Evolutionary conservation across 495 filamentous ascomycete species (phyloP).

Genomic region (Darksidea phi): DNA sequence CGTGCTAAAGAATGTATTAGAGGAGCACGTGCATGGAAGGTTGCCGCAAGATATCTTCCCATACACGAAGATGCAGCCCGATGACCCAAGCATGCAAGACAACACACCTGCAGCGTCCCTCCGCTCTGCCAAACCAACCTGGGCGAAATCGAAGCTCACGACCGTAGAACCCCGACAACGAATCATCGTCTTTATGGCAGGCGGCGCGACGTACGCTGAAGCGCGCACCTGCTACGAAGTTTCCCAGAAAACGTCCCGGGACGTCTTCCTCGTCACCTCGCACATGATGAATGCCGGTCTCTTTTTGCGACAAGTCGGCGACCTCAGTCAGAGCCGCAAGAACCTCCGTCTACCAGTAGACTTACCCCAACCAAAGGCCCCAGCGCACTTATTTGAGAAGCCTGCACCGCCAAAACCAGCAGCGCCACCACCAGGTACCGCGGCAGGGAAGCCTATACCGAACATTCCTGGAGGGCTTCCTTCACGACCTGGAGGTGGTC

Average conservation of each 20-base stretch:
- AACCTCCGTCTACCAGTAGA: slow-evolving; percentile 79
- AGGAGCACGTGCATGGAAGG: slow-evolving; percentile 60
- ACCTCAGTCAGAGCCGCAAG: slow-evolving; percentile 71
- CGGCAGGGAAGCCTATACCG: slow-evolving; percentile 40
- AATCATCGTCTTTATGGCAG: slow-evolving; percentile 93
- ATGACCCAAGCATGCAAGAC: slow-evolving; percentile 57
- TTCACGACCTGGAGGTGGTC: slow-evolving; percentile 30
- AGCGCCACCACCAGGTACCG: slow-evolving; percentile 42
- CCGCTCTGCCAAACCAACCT: slow-evolving; percentile 85
- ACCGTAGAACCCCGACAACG: slow-evolving; percentile 82
- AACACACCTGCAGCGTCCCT: slow-evolving; percentile 71
- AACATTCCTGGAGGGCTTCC: slow-evolving; percentile 29
- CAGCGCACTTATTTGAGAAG: slow-evolving; percentile 83
- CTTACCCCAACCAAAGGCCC: slow-evolving; percentile 72
- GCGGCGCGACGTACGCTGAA: slow-evolving; percentile 91
- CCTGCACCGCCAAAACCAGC: slow-evolving; percentile 51
- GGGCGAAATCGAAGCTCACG: slow-evolving; percentile 77
- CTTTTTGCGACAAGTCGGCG: slow-evolving; percentile 77
- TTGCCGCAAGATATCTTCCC: slow-evolving; percentile 67
- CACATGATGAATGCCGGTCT: slow-evolving; percentile 85
- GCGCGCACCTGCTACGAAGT: slow-evolving; percentile 86
- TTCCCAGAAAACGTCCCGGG: slow-evolving; percentile 64
- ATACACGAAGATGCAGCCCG: slow-evolving; percentile 73
- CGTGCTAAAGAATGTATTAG: slow-evolving; percentile 56
- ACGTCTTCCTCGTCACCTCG: slow-evolving; percentile 85